A percentile compares a stretch with the other conserved stretches of the same genome.
These are phyloP conservation scores for Cladorrhinum samala DNA, from an alignment of 495 filamentous ascomycete species.

Conservation along the genomic window DNA sequence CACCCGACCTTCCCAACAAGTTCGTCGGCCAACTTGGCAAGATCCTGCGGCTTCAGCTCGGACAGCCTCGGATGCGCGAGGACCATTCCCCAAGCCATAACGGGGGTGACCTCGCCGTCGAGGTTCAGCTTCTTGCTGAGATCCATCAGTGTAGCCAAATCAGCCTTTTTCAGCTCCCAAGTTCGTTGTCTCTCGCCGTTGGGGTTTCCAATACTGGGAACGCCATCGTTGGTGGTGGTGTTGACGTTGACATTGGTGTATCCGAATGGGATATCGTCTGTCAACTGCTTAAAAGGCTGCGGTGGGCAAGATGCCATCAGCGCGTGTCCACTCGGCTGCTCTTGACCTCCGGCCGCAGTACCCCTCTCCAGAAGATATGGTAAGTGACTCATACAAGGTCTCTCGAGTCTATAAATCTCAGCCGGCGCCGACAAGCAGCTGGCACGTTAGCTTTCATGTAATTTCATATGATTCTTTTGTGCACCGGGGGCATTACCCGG, in stretches of 20 bases:
- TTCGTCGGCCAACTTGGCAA: slow-evolving; percentile 65
- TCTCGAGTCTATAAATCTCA: slow-evolving; percentile 66
- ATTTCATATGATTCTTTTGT: background rate
- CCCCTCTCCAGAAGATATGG: slow-evolving; percentile 63
- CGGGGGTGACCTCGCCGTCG: slow-evolving; percentile 92
- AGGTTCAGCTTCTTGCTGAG: slow-evolving; percentile 77
- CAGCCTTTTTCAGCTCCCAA: slow-evolving; percentile 64
- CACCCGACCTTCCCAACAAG: slow-evolving; percentile 78
- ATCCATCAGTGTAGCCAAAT: slow-evolving; percentile 74
- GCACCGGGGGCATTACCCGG: too few species aligned
- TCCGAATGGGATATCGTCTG: slow-evolving; percentile 46
- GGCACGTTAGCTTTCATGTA: slow-evolving; percentile 20
- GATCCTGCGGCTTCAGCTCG: slow-evolving; percentile 60
- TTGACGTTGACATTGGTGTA: slow-evolving; percentile 31
- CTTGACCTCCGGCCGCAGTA: slow-evolving; percentile 38
- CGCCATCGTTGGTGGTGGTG: background rate
- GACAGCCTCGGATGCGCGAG: slow-evolving; percentile 61
- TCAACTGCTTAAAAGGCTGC: slow-evolving; percentile 42
- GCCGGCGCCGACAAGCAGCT: slow-evolving; percentile 4
- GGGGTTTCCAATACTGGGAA: slow-evolving; percentile 19
- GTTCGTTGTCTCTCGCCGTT: slow-evolving; percentile 47
- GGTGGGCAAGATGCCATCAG: slow-evolving; percentile 88
- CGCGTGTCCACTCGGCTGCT: slow-evolving; percentile 65
- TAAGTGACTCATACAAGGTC: slow-evolving; percentile 91
- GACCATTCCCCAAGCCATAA: slow-evolving; percentile 88